A percentile compares a stretch with the other conserved stretches of the same genome.
Conservation (phyloP, 306 rosid genomes). For the Quillaja saponaria region DNA sequence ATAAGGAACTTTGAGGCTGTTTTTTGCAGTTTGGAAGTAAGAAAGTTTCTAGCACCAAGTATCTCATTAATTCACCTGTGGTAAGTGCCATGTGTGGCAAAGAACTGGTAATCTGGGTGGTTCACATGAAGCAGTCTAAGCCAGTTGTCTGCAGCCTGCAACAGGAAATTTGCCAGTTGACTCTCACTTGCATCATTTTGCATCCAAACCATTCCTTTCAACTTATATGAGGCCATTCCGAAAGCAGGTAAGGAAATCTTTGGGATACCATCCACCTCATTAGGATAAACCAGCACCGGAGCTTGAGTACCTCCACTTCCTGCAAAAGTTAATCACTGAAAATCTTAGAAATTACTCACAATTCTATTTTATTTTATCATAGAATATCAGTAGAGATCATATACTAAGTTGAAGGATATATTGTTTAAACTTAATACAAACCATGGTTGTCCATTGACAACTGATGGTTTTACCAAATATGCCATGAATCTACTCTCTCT, state of each 20-base stretch:
- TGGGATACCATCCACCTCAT: constrained; percentile 53
- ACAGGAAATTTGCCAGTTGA: constrained; percentile 56
- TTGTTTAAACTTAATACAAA: neutral
- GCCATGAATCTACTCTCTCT: too few species aligned
- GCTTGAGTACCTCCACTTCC: constrained; percentile 50
- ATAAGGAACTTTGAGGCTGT: constrained; percentile 35
- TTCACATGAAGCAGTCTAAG: constrained; percentile 63
- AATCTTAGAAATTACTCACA: constrained; percentile 15
- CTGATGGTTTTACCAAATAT: too few species aligned
- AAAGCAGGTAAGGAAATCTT: constrained; percentile 59
- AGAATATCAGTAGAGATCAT: constrained; percentile 1
- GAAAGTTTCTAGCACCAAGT: constrained; percentile 2
- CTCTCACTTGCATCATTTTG: constrained; percentile 52
- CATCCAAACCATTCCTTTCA: constrained; percentile 71
- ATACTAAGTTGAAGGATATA: neutral
- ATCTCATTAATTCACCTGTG: constrained; percentile 45
- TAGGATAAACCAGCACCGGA: constrained; percentile 59
- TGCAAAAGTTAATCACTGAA: constrained; percentile 26
- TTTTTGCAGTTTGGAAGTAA: constrained; percentile 30
- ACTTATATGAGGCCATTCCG: constrained; percentile 80
- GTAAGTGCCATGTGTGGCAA: constrained; percentile 53
- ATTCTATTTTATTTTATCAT: constrained; percentile 2
- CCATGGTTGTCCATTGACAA: too few species aligned
- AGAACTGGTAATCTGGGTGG: constrained; percentile 87
- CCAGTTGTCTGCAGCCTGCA: constrained; percentile 77